phyloP scores from a whole-genome alignment of 495 filamentous ascomycete species.

The Aspergillus asperescens region DNA sequence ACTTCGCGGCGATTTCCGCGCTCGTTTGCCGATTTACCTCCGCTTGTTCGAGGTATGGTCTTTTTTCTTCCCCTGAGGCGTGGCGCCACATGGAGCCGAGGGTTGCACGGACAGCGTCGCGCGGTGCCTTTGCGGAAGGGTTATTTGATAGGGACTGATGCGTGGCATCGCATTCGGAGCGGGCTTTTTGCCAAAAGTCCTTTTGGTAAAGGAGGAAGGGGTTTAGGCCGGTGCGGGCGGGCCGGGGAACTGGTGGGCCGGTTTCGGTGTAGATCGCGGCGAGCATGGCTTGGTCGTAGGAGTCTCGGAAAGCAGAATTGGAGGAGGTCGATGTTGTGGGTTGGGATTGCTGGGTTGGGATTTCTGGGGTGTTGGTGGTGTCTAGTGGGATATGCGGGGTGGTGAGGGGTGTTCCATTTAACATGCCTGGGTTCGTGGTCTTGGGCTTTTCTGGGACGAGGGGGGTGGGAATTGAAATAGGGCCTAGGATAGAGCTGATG shows the following conservation, averaged over 20 bases:
- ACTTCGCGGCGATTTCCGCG: constrained; percentile 51
- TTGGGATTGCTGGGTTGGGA: constrained; percentile 7
- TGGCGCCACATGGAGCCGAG: constrained; percentile 87
- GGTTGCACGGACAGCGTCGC: constrained; percentile 73
- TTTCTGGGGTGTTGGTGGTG: constrained; percentile 19
- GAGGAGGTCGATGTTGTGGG: constrained; percentile 18
- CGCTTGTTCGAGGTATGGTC: constrained; percentile 69
- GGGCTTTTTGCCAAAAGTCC: constrained; percentile 70
- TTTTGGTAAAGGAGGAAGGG: constrained; percentile 68
- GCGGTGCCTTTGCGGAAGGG: constrained; percentile 57
- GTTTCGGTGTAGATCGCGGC: constrained; percentile 61
- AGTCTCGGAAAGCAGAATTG: constrained; percentile 48
- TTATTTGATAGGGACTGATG: constrained; percentile 59
- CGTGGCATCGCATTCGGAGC: constrained; percentile 63
- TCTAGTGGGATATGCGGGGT: constrained; percentile 11
- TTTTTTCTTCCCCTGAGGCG: constrained; percentile 57
- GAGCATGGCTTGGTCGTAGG: constrained; percentile 70
- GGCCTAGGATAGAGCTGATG: constrained; percentile 69
- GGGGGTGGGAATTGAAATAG: constrained; percentile 69
- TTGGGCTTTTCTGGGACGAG: constrained; percentile 62
- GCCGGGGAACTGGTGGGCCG: constrained; percentile 66
- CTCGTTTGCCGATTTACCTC: constrained; percentile 61
- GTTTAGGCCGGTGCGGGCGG: constrained; percentile 63
- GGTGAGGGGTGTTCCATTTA: constrained; percentile 7
- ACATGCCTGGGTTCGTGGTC: neutral